Evolutionary conservation across 176 grass and related monocot genomes (phyloP), one percentile per base, ranked within the genome.

Genomic region (Chloris gayana): DNA sequence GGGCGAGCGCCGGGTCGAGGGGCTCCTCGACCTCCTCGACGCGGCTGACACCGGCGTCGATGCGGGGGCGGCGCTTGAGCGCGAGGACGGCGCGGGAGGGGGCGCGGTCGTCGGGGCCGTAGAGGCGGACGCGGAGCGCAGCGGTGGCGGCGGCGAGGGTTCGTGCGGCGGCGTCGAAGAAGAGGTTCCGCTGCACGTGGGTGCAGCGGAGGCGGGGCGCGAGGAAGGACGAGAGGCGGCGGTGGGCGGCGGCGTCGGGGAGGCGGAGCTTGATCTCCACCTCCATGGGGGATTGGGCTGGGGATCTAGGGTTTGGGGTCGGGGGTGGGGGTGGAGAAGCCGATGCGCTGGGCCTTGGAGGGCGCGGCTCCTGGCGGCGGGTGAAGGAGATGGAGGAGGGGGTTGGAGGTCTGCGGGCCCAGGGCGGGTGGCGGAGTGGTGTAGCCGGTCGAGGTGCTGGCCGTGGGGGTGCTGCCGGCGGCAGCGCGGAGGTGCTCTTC

Each of bases 1-100:
- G 87, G 68, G 79, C 94, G 69, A 97, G 83, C 31, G 91, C 69
- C 0, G 87, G 87, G 14, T 94, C 89, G 47, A 97, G 74, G 0
- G 88, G 86, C 83, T 97, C 94, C 84, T 97, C 94, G 51, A 91
- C 14, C 75, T 97, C 94, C 87, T 94, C 94, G 19, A 97, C 91
- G 11, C 89, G 91, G 79, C 94, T 97, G 53, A 97, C 77, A 51
- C 94, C 94, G 12, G 81, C 89, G 73, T 76, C 64, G 45, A 97
- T 42, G 29, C 80, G 53, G 21, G 94, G 89, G 53, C 89, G 89
- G 78, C 87, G 82, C 89, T 97, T 97, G 62, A 97, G 94, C 72
- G 94, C 90, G 79, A 97, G 79, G 1, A 92, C 87, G 11, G 91
- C 90, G 70, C 91, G 86, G 51, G 82, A 29, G 14, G 85, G 72